Percentiles rank a stretch among this genome's conserved stretches.
Conservation (phyloP, 2,329 filamentous ascomycete genomes). For the Fusarium palustre region DNA sequence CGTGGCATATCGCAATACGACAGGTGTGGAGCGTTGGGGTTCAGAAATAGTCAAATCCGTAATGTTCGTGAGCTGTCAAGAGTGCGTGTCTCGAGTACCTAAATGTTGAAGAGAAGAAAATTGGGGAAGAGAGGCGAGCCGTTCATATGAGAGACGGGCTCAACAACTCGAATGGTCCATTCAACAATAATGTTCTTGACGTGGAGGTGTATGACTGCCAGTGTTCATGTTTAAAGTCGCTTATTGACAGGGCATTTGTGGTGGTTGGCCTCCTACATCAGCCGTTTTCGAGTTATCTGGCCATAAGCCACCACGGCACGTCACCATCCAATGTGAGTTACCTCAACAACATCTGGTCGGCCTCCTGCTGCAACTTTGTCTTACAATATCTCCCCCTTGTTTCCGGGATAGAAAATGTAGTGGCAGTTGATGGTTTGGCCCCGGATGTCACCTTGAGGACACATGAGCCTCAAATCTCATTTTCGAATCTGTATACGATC, state of each 20-base stretch:
- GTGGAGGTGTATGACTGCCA: too few relatives aligned
- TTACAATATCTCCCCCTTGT: rapidly evolving
- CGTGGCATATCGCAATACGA: not conserved
- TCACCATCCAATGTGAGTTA: too few relatives aligned
- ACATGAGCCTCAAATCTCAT: not conserved
- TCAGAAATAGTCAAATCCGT: not conserved
- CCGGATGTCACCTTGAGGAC: not conserved
- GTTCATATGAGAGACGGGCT: not conserved
- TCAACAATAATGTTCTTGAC: not conserved
- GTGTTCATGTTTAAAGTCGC: too few relatives aligned
- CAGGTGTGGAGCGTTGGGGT: rapidly evolving
- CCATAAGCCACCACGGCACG: not conserved
- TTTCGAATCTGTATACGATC: not conserved
- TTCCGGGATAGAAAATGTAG: not conserved
- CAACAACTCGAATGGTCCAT: not conserved
- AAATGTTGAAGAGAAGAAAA: not conserved
- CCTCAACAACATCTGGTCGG: too few relatives aligned
- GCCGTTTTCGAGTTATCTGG: not conserved
- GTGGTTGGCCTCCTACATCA: constrained; percentile 1
- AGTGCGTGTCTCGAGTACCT: not conserved
- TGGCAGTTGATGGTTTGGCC: not conserved
- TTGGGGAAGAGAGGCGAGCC: rapidly evolving
- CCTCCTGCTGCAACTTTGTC: not conserved
- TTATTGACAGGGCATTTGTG: not conserved
- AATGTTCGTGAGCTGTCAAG: too few relatives aligned